Conservation (phyloP, 441 rosid species). For the Aleurites moluccanus region DNA sequence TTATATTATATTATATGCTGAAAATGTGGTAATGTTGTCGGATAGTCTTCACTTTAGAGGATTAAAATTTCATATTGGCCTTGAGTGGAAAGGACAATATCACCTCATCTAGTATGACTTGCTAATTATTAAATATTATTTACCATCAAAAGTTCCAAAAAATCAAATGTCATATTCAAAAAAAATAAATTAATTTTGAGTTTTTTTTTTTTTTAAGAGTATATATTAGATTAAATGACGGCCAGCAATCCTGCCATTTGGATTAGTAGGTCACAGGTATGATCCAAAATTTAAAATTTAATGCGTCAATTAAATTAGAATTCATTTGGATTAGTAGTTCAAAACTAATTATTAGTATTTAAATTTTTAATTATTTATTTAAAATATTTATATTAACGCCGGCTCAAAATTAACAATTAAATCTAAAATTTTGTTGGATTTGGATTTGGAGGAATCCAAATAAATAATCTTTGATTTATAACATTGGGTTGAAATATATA, state of each 20-base stretch:
- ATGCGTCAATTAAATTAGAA: too few relatives aligned
- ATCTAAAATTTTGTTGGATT: too few relatives aligned
- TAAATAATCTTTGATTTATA: too few relatives aligned
- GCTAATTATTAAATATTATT: neutral
- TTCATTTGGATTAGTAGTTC: too few relatives aligned
- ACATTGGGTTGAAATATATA: too few relatives aligned
- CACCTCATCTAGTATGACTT: conserved; percentile 16
- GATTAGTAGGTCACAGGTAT: conserved; percentile 19
- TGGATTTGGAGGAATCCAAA: too few relatives aligned
- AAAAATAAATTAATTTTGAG: neutral
- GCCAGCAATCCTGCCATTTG: neutral
- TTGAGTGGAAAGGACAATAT: conserved; percentile 29
- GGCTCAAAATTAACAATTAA: too few relatives aligned
- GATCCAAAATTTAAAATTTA: neutral
- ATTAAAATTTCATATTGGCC: conserved; percentile 20
- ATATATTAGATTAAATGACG: conserved; percentile 7
- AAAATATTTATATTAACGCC: too few relatives aligned
- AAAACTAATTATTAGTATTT: too few relatives aligned
- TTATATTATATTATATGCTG: conserved; percentile 9
- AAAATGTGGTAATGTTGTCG: conserved; percentile 42
- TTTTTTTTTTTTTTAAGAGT: neutral
- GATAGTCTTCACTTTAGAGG: conserved; percentile 33
- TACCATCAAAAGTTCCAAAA: neutral
- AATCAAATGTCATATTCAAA: conserved; percentile 11
- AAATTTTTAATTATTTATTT: too few relatives aligned